These are phyloP conservation scores for Taxawa tesnikishii DNA, from an alignment of 2,329 filamentous ascomycete species.

Conservation along the genomic window DNA sequence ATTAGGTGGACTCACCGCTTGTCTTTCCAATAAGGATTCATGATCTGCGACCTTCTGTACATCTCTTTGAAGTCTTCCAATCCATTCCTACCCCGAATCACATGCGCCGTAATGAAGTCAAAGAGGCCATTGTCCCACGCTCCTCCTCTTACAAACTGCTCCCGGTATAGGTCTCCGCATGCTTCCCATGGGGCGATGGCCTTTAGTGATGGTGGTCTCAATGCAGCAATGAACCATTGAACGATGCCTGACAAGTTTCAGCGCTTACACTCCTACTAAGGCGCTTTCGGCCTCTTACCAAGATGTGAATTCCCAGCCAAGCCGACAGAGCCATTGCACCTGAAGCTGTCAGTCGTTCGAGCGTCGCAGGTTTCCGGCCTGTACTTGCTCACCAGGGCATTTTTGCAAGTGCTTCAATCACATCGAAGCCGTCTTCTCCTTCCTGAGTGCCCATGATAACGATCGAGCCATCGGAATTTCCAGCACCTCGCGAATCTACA, in stretches of 20 bases:
- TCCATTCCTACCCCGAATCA: constrained; percentile 7
- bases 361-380: no score
- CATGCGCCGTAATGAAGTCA: constrained; percentile 8
- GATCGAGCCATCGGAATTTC: constrained; percentile 21
- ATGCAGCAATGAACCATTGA: constrained; percentile 29
- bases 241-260: no score
- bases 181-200: constrained; percentile 13
- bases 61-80: constrained; percentile 8
- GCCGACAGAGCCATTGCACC: constrained; percentile 31
- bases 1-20: no score
- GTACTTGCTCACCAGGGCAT: no score
- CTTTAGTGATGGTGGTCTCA: constrained; percentile 23
- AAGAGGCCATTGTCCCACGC: constrained; percentile 2
- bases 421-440: constrained; percentile 34
- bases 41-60: constrained; percentile 4
- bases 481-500: constrained; percentile 18
- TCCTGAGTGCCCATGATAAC: constrained; percentile 29
- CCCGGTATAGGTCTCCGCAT: constrained; percentile 33
- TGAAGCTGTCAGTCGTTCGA: no score
- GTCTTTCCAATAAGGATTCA: constrained; percentile 8
- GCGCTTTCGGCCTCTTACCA: no score
- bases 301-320: constrained; percentile 33
- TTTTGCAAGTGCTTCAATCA: constrained; percentile 28
- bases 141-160: constrained; percentile 34
- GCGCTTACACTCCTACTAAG: no score